Conservation (phyloP, 306 rosid species). For the Ochetophila trinervis region DNA sequence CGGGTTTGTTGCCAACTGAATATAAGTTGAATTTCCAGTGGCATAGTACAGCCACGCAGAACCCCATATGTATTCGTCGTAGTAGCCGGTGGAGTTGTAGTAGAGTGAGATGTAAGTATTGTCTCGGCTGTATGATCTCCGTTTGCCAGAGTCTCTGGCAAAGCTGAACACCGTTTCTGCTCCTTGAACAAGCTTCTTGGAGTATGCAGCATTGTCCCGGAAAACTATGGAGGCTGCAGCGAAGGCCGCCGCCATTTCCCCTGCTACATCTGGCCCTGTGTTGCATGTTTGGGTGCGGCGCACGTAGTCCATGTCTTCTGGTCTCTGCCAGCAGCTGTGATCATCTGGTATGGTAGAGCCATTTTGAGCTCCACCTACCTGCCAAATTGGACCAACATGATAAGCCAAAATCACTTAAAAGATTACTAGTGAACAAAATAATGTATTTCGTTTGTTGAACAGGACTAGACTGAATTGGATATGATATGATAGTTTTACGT, state of each 20-base stretch:
- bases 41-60: conserved; percentile 64
- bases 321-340: conserved; percentile 58
- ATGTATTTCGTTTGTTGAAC: no score
- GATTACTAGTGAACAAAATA: no score
- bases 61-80: conserved; percentile 70
- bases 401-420: no score
- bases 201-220: conserved; percentile 41
- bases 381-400: no score
- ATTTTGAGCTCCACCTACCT: conserved; percentile 52
- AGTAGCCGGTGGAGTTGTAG: conserved; percentile 61
- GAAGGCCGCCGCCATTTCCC: conserved; percentile 68
- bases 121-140: conserved; percentile 35
- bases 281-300: conserved; percentile 25
- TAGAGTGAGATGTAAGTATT: conserved; percentile 26
- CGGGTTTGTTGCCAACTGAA: conserved; percentile 46
- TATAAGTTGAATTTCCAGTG: conserved; percentile 48
- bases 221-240: conserved; percentile 69
- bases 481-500: no score
- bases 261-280: conserved; percentile 60
- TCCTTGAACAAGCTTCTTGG: conserved; percentile 37
- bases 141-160: conserved; percentile 42
- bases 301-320: conserved; percentile 52
- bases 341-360: conserved; percentile 50
- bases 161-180: conserved; percentile 48
- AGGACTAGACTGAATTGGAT: no score